Percentiles rank a stretch among this genome's conserved stretches.
Conservation (phyloP, 2,329 filamentous ascomycete species). For the Fusarium brachygibbosum region DNA sequence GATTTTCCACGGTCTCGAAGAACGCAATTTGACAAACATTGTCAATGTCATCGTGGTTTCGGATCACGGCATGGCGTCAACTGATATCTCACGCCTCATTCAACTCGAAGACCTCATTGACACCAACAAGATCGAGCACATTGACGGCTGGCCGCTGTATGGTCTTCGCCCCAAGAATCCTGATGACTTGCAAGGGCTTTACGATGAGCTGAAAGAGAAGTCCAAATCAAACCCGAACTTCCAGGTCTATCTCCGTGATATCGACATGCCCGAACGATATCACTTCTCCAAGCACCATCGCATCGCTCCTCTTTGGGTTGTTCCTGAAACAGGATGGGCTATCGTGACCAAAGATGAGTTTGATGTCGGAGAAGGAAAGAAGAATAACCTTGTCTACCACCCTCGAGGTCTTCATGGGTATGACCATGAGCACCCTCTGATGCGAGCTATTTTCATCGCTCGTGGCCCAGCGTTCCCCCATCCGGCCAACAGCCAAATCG, state of each 20-base stretch:
- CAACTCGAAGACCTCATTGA: constrained; percentile 93
- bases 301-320: constrained; percentile 94
- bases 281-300: constrained; percentile 90
- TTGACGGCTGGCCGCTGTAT: constrained; percentile 94
- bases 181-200: constrained; percentile 74
- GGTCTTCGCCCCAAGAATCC: constrained; percentile 85
- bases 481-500: constrained; percentile 80
- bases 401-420: constrained; percentile 93
- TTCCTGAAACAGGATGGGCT: constrained; percentile 93
- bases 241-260: constrained; percentile 87
- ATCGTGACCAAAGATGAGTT: constrained; percentile 87
- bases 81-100: constrained; percentile 81
- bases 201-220: constrained; percentile 71
- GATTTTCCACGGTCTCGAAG: constrained; percentile 81
- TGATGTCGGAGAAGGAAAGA: constrained; percentile 74
- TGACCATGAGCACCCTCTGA: constrained; percentile 92
- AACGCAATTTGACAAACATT: constrained; percentile 86
- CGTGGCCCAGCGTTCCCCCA: constrained; percentile 94
- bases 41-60: constrained; percentile 97
- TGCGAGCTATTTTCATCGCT: constrained; percentile 96
- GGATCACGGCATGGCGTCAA: constrained; percentile 98
- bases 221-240: constrained; percentile 75
- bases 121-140: constrained; percentile 80
- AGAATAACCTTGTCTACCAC: constrained; percentile 76
- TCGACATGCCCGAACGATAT: constrained; percentile 91